phyloP scores from a whole-genome alignment of 2,329 filamentous ascomycete species.

The Claviceps capensis region DNA sequence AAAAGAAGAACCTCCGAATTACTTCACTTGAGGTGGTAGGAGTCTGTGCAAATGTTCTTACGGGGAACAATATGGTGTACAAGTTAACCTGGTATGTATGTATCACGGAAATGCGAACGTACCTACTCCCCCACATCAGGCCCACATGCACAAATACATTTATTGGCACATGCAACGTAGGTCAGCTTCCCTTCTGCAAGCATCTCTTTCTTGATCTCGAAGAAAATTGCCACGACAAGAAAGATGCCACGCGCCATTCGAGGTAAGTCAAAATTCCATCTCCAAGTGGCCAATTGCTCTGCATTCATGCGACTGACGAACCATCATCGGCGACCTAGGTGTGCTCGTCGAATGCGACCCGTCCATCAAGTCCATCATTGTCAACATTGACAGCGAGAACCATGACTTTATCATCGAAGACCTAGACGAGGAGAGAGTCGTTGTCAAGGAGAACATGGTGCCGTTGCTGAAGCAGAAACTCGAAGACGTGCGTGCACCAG shows the following conservation, averaged over 20 bases:
- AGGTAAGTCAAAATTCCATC: conserved; percentile 23
- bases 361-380: conserved; percentile 77
- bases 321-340: conserved; percentile 26
- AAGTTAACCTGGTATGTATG: too few species aligned
- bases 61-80: too few species aligned
- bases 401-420: conserved; percentile 71
- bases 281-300: neutral
- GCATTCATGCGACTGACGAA: conserved; percentile 3
- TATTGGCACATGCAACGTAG: too few species aligned
- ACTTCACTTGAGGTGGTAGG: too few species aligned
- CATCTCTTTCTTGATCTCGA: too few species aligned
- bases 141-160: too few species aligned
- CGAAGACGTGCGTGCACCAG: conserved; percentile 41
- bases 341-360: conserved; percentile 71
- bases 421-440: conserved; percentile 60
- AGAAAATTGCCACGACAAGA: neutral
- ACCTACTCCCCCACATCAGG: too few species aligned
- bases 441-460: conserved; percentile 64
- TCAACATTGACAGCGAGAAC: conserved; percentile 56
- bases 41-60: too few species aligned
- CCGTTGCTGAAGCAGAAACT: conserved; percentile 52
- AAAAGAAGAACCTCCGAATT: too few species aligned
- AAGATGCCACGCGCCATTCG: conserved; percentile 43
- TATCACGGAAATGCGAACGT: too few species aligned
- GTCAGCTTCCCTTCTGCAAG: too few species aligned